These are phyloP conservation scores for Tolypocladium tropicale DNA, from an alignment of 2,329 filamentous ascomycete species.

Conservation along the genomic window DNA sequence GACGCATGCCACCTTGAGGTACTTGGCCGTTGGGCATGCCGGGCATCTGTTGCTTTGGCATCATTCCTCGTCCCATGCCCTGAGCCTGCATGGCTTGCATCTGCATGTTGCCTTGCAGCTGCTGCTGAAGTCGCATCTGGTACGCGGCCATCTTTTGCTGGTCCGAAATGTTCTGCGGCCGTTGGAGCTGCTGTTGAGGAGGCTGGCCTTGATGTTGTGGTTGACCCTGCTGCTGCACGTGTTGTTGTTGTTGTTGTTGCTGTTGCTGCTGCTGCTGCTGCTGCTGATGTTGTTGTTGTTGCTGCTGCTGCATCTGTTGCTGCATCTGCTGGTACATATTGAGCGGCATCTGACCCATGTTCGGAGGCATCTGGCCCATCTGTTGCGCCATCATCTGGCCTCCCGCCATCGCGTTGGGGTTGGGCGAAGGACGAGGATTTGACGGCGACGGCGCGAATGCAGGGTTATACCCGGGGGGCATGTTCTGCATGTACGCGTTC, in stretches of 20 bases:
- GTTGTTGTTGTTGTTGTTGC: constrained; percentile 29
- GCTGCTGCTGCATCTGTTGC: constrained; percentile 35
- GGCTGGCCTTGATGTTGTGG: constrained; percentile 29
- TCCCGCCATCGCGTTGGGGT: constrained; percentile 39
- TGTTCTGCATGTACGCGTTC: constrained; percentile 55
- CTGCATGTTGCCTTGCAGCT: constrained; percentile 49
- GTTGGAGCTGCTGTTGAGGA: constrained; percentile 37
- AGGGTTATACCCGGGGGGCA: constrained; percentile 47
- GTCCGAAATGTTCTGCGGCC: constrained; percentile 34
- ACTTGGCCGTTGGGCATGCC: constrained; percentile 46
- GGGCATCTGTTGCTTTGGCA: constrained; percentile 40
- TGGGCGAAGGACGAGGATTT: constrained; percentile 44
- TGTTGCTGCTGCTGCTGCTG: constrained; percentile 55
- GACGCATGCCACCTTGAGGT: constrained; percentile 37
- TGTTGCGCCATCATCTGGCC: constrained; percentile 45
- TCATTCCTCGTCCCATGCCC: constrained; percentile 36
- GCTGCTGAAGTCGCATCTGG: constrained; percentile 74
- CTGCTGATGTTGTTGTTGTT: constrained; percentile 47
- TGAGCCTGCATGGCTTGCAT: constrained; percentile 39
- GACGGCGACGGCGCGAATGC: constrained; percentile 48
- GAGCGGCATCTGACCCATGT: constrained; percentile 39
- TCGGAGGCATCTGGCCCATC: constrained; percentile 34
- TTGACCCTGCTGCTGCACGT: constrained; percentile 22
- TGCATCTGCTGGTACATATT: constrained; percentile 28
- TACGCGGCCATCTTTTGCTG: constrained; percentile 68